phyloP scores from a whole-genome alignment of 495 filamentous ascomycete species.

The Penicillium malachiteum region DNA sequence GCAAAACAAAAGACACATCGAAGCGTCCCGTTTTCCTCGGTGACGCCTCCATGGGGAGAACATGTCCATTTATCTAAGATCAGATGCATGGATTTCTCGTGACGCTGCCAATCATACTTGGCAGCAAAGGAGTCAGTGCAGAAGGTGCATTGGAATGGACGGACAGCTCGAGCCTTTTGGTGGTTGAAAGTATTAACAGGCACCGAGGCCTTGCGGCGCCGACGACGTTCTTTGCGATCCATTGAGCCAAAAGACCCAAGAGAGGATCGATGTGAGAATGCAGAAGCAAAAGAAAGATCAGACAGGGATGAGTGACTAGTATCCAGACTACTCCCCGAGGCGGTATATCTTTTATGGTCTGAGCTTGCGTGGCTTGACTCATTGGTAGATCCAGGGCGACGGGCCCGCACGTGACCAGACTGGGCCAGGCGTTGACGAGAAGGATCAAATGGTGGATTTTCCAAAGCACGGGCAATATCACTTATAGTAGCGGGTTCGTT shows the following conservation, averaged over 20 bases:
- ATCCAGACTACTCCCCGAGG: conserved; percentile 70
- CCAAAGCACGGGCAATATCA: conserved; percentile 76
- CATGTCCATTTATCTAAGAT: conserved; percentile 88
- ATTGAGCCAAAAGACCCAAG: conserved; percentile 66
- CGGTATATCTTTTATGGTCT: conserved; percentile 55
- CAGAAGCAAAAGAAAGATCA: conserved; percentile 68
- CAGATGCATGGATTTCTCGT: conserved; percentile 84
- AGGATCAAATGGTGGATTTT: conserved; percentile 54
- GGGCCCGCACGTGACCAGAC: conserved; percentile 42
- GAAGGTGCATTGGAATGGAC: conserved; percentile 85
- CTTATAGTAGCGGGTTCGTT: conserved; percentile 79
- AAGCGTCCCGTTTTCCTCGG: conserved; percentile 36
- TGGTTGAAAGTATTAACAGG: conserved; percentile 44
- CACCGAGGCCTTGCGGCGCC: conserved; percentile 59
- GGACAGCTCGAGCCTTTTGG: conserved; percentile 40
- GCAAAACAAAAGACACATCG: conserved; percentile 73
- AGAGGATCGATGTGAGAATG: conserved; percentile 66
- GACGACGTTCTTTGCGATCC: conserved; percentile 66
- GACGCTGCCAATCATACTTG: conserved; percentile 90
- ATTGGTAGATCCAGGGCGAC: conserved; percentile 54
- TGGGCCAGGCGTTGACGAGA: conserved; percentile 46
- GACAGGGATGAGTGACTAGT: conserved; percentile 64
- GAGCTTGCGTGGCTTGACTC: conserved; percentile 66
- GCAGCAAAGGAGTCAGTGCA: conserved; percentile 84
- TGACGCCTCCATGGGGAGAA: conserved; percentile 55